These are phyloP conservation scores for Diplodia scrobiculata DNA, from an alignment of 2,329 filamentous ascomycete genomes.

Conservation along the genomic window DNA sequence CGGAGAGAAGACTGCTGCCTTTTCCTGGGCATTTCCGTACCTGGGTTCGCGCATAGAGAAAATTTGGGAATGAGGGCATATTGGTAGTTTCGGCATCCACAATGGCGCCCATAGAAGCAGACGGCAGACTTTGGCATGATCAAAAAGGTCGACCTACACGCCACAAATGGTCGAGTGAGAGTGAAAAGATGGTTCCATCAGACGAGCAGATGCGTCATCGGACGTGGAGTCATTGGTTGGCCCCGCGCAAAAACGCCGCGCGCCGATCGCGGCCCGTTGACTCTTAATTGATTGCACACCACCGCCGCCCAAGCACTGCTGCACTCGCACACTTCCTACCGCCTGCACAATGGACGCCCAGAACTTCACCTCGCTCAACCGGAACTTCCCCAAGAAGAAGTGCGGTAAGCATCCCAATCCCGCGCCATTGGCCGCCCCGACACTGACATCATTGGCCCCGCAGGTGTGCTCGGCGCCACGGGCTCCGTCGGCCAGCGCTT, in stretches of 20 bases:
- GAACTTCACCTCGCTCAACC: slow-evolving; percentile 46
- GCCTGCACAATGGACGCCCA: slow-evolving; percentile 46
- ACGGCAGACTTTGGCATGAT: not conserved
- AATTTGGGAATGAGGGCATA: not conserved
- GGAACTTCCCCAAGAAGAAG: slow-evolving; percentile 55
- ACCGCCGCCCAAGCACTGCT: not conserved
- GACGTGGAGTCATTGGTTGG: too few species aligned
- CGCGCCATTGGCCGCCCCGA: slow-evolving; percentile 30
- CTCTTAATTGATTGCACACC: slow-evolving; percentile 1
- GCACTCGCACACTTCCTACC: slow-evolving; percentile 2
- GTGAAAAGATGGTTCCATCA: too few species aligned
- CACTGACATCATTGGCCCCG: slow-evolving; percentile 23
- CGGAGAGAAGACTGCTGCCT: not conserved
- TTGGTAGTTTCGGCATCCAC: not conserved
- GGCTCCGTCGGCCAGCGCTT: slow-evolving; percentile 95
- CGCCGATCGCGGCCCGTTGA: slow-evolving; percentile 19
- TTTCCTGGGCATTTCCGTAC: not conserved
- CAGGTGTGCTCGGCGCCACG: slow-evolving; percentile 79
- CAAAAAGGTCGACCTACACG: not conserved
- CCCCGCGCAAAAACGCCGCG: slow-evolving; percentile 11
- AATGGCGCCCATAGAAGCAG: not conserved
- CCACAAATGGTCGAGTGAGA: not conserved
- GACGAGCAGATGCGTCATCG: too few species aligned
- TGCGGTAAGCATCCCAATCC: slow-evolving; percentile 48
- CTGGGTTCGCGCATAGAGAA: not conserved